phyloP scores from a whole-genome alignment of 495 filamentous ascomycete species.

The Tuber magnatum region DNA sequence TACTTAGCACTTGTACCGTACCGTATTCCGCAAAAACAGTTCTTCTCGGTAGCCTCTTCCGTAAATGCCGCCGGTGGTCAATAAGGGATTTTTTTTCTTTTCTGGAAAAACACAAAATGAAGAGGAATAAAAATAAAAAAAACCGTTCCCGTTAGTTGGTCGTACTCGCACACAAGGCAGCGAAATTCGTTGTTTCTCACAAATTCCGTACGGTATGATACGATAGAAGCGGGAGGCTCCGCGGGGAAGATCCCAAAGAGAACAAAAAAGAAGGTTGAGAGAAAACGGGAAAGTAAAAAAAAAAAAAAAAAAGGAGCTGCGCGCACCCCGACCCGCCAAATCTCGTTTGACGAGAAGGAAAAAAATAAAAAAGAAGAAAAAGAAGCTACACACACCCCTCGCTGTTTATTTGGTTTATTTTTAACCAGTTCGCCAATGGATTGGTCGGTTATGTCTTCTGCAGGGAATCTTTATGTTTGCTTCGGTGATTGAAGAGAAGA shows the following conservation, averaged over 20 bases:
- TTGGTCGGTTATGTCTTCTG: background rate
- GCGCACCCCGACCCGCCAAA: background rate
- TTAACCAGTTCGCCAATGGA: background rate
- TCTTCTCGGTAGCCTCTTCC: background rate
- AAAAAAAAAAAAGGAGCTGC: slow-evolving; percentile 2
- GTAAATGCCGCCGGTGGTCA: background rate
- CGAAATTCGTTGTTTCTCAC: background rate
- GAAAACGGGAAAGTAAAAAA: slow-evolving; percentile 1
- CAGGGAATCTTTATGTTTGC: slow-evolving; percentile 4
- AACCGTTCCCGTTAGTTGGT: background rate
- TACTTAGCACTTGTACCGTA: background rate
- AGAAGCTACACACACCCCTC: background rate
- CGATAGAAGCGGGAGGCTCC: background rate
- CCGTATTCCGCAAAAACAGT: background rate
- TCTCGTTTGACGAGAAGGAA: background rate
- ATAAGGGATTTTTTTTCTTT: background rate
- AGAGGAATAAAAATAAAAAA: background rate
- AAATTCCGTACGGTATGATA: background rate
- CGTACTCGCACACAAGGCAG: background rate
- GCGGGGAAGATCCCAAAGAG: background rate
- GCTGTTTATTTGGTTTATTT: background rate
- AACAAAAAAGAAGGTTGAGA: slow-evolving; percentile 5
- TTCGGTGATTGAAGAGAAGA: slow-evolving; percentile 1
- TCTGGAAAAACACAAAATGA: slow-evolving; percentile 1
- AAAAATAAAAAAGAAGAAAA: background rate